Conservation (phyloP, 768 basidiomycete genomes). For the Mycena venus region DNA sequence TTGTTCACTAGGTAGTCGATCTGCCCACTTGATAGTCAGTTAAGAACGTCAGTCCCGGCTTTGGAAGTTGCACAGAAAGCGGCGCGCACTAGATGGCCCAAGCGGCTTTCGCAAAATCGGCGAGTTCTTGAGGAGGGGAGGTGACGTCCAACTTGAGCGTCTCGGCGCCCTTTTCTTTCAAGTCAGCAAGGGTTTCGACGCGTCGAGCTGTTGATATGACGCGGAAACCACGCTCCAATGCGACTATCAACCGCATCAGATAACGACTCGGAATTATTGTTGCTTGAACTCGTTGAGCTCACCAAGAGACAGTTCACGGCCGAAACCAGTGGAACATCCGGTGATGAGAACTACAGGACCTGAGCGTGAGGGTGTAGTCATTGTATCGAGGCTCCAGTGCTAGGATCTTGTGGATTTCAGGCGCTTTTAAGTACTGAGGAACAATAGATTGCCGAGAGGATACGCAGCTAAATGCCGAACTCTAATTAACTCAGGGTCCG, state of each 20-base stretch:
- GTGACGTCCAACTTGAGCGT: conserved; percentile 46
- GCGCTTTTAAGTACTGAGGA: no score
- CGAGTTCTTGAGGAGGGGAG: conserved; percentile 34
- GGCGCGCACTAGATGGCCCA: conserved; percentile 39
- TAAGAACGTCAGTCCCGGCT: neutral
- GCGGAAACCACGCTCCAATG: conserved; percentile 42
- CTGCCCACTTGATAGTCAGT: conserved; percentile 39
- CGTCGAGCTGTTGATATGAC: conserved; percentile 49
- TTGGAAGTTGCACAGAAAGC: neutral
- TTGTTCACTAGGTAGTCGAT: conserved; percentile 52
- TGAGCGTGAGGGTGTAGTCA: neutral
- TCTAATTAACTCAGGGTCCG: no score
- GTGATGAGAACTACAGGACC: conserved; percentile 41
- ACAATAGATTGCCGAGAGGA: no score
- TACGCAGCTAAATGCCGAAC: no score
- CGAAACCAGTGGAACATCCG: conserved; percentile 47
- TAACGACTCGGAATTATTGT: conserved; percentile 16
- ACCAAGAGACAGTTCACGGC: conserved; percentile 40
- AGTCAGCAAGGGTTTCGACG: conserved; percentile 36
- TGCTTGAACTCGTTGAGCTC: conserved; percentile 12
- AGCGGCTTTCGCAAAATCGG: conserved; percentile 38
- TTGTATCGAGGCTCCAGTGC: neutral
- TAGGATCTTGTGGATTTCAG: no score
- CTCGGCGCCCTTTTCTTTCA: conserved; percentile 42
- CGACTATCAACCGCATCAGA: neutral